Percentiles rank a stretch among this genome's conserved stretches.
Conservation (phyloP, 257 asterid genomes). For the Solanum tacnaense region DNA sequence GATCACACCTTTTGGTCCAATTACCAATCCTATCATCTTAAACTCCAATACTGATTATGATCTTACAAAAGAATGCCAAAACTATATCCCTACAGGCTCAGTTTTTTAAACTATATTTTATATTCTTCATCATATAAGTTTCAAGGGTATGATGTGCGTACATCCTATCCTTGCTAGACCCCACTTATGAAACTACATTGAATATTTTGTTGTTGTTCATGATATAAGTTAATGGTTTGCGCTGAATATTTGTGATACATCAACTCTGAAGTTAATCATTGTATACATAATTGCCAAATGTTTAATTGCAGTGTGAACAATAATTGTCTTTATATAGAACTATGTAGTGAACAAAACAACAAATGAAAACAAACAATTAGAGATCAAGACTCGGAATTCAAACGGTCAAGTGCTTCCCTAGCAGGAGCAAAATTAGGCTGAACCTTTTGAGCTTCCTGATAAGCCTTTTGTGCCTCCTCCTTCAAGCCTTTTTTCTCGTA, state of each 20-base stretch:
- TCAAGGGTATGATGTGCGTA: neutral
- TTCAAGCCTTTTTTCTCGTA: slow-evolving; percentile 50
- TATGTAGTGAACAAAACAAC: neutral
- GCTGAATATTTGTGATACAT: neutral
- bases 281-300: neutral
- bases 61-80: neutral
- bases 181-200: too few relatives aligned
- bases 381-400: slow-evolving; percentile 10
- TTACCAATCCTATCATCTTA: neutral
- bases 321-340: neutral
- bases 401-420: slow-evolving; percentile 29
- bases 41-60: neutral
- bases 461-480: slow-evolving; percentile 40
- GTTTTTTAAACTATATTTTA: neutral
- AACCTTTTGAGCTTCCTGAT: slow-evolving; percentile 26
- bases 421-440: slow-evolving; percentile 30
- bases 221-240: neutral
- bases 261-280: neutral
- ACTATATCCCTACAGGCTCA: neutral
- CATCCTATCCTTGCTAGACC: neutral
- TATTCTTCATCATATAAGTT: neutral
- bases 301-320: neutral
- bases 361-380: neutral
- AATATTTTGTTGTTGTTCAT: neutral
- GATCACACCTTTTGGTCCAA: neutral